Base-by-base conservation (phyloP, 2,329 filamentous ascomycete species). In the Fusarium pseudoanthophilum region DNA sequence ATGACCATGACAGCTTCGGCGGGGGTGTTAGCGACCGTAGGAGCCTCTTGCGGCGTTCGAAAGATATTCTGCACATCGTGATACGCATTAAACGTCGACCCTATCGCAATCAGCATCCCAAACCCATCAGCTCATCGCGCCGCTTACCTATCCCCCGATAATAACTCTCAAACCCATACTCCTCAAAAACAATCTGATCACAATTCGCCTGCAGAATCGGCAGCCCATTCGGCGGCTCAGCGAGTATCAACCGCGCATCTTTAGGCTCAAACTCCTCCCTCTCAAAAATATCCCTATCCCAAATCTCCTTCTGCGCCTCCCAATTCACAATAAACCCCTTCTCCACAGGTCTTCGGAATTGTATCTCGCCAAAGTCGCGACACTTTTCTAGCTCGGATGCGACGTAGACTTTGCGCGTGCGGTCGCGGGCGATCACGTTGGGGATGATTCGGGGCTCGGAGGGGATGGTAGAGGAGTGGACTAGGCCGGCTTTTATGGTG, bases 181-280 rank as follows among this genome's bases (percentile, higher is more conserved):
- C 95, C 80, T 99, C 96, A 85, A 99, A 98, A 3, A 98, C 90
- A 79, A 99, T 94, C 84, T 99, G 95, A 79, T 99, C 96, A 76
- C 94, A 95, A 80, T 98, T 96, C 43, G 92, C 90, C 82, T 98
- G 95, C 72, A 99, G 84, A 18, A 91, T 90, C 2, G 92, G 91
- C 63, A 97, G 87, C 8, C 92, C 91, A 82, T 97, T 97, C 8
- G 95, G 92, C 51, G 94, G 92, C 82, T 99, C 96, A 3, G 93
- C 91, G 57, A 98, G 87, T 8, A 99, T 84, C 64, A 99, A 84
- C 53, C 94, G 92, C n/a, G 94, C 96, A 51, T 59, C 56, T 62
- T 95, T 92, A 60, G 88, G 85, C 0, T 97, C 92, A 80, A 92
- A 94, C 77, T 86, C 88, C n/a, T 90, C 90, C 74, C 89, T 89